phyloP scores from a whole-genome alignment of 352 stramenopile genomes.

The Phytophthora nicotianae region DNA sequence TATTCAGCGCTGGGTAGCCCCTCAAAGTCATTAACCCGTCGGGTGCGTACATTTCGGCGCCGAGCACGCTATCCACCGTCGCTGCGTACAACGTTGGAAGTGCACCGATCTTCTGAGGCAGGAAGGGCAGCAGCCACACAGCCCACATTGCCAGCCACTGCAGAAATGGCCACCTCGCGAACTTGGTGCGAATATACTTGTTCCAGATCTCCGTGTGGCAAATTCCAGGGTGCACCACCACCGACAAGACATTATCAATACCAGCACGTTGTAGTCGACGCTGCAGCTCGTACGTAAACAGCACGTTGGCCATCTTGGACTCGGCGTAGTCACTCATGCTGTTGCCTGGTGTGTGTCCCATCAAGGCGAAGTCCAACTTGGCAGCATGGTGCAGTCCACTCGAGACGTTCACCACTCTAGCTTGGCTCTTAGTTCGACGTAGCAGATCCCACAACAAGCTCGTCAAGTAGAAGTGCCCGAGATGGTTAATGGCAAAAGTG shows the following conservation, averaged over 20 bases:
- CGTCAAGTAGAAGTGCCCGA: conserved; percentile 63
- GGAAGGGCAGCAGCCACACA: conserved; percentile 29
- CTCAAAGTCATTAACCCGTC: conserved; percentile 40
- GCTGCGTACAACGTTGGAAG: conserved; percentile 57
- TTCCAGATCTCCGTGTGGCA: conserved; percentile 46
- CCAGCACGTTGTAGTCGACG: conserved; percentile 33
- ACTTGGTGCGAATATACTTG: conserved; percentile 38
- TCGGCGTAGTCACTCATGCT: conserved; percentile 40
- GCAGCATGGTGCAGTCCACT: conserved; percentile 43
- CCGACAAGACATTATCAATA: conserved; percentile 39
- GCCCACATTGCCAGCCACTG: conserved; percentile 56
- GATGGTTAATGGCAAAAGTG: conserved; percentile 56
- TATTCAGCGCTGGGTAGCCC: conserved; percentile 48
- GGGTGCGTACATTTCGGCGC: conserved; percentile 36
- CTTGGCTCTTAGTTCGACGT: conserved; percentile 12
- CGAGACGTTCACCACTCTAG: conserved; percentile 50
- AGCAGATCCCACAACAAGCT: conserved; percentile 45
- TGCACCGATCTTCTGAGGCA: conserved; percentile 49
- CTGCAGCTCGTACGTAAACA: conserved; percentile 61
- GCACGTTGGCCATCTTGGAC: conserved; percentile 55
- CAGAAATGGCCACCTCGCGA: conserved; percentile 42
- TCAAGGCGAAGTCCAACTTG: conserved; percentile 36
- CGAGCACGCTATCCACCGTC: conserved; percentile 31
- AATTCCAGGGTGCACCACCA: conserved; percentile 46
- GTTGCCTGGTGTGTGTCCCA: conserved; percentile 31